Base-by-base conservation (phyloP, 2,329 filamentous ascomycete species). In the Magnaporthiopsis poae region DNA sequence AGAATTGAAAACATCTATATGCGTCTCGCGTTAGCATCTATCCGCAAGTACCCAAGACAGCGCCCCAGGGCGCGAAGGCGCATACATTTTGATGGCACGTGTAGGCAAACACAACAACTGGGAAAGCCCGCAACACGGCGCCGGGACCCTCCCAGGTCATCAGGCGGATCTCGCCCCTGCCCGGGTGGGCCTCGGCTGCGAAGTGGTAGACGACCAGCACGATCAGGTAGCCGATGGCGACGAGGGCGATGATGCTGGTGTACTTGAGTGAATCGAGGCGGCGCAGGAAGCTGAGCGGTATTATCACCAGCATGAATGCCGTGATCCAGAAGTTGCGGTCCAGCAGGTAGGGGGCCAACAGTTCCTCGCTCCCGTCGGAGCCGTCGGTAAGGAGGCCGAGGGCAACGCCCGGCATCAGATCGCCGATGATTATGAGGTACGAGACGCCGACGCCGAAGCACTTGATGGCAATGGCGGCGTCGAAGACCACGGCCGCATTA, bases 301-400 rank as follows among this genome's bases (percentile, higher is more conserved):
- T 98, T 71, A 99, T 91, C 69, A 96, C 85, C 69, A 97, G 84
- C 92, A 99, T 96, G 75, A 99, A 99, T 1, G 88, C 93, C 1
- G 95, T 98, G 69, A 99, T 90, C 95, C 95, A 99, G 76, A 99
- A 99, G 75, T 95, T 90, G 64, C 95, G 86, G 74, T 98, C 92
- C 61, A 94, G 84, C 69, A 98, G 79, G 73, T 94, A 98, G 1
- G 87, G 84, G 61, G 89, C 80, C 2, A 85, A 82, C 25, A 83
- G 85, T 27, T 85, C 84, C 64, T 81, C 80, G 63, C 85, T 83
- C 68, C 87, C 86, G 31, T 64, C 62, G 62, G 39, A 39, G 7
- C 62, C 36, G 36, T 64, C 62, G 13, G 62, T 31, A 21, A 56
- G 36, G 76, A 99, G 94, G 5, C 93, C 95, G 68, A 87, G 80